These are phyloP conservation scores for Hymenoscyphus linearis DNA, from an alignment of 2,329 filamentous ascomycete species.

Conservation along the genomic window DNA sequence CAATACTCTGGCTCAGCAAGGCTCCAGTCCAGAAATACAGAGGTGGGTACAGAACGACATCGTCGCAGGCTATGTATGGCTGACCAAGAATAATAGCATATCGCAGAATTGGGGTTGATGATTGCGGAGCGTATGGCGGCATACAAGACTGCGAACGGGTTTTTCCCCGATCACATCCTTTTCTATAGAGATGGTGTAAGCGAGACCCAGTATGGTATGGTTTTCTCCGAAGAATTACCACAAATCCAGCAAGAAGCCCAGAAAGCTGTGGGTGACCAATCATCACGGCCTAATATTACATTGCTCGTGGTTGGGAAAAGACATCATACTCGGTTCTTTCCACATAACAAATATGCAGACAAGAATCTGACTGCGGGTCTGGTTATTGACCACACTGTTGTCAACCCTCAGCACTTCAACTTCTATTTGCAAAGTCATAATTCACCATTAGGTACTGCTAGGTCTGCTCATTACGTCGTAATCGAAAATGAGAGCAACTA, in stretches of 20 bases:
- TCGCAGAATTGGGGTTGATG: constrained; percentile 2
- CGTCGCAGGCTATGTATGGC: neutral
- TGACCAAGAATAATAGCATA: constrained; percentile 2
- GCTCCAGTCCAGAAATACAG: constrained; percentile 6
- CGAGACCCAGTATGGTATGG: neutral
- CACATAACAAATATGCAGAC: neutral
- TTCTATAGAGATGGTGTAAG: constrained; percentile 13
- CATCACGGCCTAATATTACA: neutral
- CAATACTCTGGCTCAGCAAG: constrained; percentile 9
- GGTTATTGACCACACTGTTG: constrained; percentile 76
- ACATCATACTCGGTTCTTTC: constrained; percentile 3
- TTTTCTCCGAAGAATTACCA: neutral
- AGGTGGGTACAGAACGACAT: neutral
- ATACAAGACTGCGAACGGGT: constrained; percentile 9
- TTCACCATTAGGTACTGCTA: constrained; percentile 72
- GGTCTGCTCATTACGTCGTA: constrained; percentile 76
- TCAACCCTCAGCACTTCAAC: constrained; percentile 67
- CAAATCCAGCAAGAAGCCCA: neutral
- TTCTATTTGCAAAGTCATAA: constrained; percentile 78
- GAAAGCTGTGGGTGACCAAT: neutral
- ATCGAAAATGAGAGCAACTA: constrained; percentile 61
- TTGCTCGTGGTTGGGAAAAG: neutral
- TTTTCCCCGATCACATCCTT: neutral
- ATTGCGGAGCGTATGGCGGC: constrained; percentile 1
- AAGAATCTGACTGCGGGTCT: constrained; percentile 49